Evolutionary conservation across 306 rosid genomes (phyloP).

Genomic region (Ormosia emarginata): DNA sequence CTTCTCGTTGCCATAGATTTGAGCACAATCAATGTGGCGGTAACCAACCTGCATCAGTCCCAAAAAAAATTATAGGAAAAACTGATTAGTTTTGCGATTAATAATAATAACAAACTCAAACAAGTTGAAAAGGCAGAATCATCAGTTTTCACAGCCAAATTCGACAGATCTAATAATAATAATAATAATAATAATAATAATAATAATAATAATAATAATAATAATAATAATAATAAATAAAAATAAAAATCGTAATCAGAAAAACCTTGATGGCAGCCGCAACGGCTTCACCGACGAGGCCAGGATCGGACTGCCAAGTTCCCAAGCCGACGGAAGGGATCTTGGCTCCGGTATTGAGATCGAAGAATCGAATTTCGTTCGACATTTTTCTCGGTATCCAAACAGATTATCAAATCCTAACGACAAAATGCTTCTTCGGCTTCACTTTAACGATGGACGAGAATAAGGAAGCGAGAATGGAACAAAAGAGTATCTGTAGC

Average conservation of each 20-base stretch:
- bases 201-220: too few species aligned
- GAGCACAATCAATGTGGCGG: constrained; percentile 90
- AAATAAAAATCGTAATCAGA: too few species aligned
- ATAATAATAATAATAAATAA: too few species aligned
- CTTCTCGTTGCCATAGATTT: constrained; percentile 57
- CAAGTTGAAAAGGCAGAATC: not conserved
- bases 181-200: too few species aligned
- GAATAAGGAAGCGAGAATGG: too few species aligned
- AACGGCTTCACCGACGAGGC: constrained; percentile 65
- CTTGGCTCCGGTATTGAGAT: constrained; percentile 74
- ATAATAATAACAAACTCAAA: not conserved
- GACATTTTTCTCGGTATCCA: constrained; percentile 15
- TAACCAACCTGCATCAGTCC: constrained; percentile 54
- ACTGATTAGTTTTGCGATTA: not conserved
- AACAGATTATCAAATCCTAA: not conserved
- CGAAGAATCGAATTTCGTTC: constrained; percentile 39
- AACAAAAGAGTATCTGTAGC: too few species aligned
- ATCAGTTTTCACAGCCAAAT: too few species aligned
- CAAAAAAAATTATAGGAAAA: not conserved
- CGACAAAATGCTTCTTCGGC: not conserved
- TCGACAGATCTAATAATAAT: not conserved
- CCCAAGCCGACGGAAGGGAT: constrained; percentile 79
- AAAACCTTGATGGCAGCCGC: constrained; percentile 60
- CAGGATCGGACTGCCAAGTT: constrained; percentile 80
- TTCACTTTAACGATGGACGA: too few species aligned